Percentiles rank a stretch among this genome's conserved stretches.
Evolutionary conservation across 2,329 filamentous ascomycete genomes (phyloP).

Genomic region (Ceratocystis diversiconidia): DNA sequence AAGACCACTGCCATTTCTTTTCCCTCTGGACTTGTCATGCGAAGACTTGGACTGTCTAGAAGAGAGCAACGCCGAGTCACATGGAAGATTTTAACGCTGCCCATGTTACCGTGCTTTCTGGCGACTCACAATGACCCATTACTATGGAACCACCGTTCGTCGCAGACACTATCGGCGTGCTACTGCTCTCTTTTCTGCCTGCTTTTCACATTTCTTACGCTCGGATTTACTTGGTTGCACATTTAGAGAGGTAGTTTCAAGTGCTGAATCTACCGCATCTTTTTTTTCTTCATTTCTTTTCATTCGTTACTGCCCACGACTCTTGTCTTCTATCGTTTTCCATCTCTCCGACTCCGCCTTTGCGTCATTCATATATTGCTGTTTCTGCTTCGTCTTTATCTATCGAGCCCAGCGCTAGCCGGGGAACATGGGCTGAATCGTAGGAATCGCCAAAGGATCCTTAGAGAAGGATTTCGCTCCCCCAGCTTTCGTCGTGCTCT

Average conservation of each 20-base stretch:
- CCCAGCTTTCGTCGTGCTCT: not conserved
- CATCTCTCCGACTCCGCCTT: not conserved
- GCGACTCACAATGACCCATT: not conserved
- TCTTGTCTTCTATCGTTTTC: not conserved
- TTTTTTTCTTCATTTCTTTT: not conserved
- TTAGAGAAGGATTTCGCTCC: not conserved
- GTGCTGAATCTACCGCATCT: slow-evolving; percentile 13
- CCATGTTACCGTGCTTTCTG: slow-evolving; percentile 2
- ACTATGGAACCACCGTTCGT: not conserved
- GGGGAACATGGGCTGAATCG: not conserved
- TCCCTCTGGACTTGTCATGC: not conserved
- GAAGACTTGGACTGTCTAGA: not conserved
- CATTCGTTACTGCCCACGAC: not conserved
- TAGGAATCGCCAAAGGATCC: not conserved
- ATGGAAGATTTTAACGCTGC: not conserved
- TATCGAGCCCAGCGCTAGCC: no score
- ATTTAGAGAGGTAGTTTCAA: slow-evolving; percentile 11
- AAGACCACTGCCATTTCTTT: not conserved
- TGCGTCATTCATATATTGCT: not conserved
- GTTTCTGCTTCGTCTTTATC: no score
- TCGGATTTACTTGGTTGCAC: slow-evolving; percentile 3
- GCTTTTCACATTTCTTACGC: slow-evolving; percentile 1
- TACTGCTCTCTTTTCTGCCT: slow-evolving; percentile 2
- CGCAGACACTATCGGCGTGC: not conserved
- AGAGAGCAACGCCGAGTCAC: not conserved